Conservation (phyloP, 352 stramenopile genomes). For the Phytopythium mirpurense region DNA sequence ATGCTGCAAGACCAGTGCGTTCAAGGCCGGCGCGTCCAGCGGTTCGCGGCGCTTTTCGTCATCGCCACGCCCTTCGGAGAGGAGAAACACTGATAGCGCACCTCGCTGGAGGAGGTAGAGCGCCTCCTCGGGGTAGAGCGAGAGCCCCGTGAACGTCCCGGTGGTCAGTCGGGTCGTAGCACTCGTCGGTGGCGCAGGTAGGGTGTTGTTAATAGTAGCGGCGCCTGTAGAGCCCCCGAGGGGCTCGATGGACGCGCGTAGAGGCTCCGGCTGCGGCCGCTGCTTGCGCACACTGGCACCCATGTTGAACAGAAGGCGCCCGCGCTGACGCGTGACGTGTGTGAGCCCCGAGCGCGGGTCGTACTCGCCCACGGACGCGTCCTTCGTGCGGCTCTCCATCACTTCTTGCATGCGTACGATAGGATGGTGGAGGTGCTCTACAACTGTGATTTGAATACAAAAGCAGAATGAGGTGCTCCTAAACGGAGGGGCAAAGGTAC, state of each 20-base stretch:
- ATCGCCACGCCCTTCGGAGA: conserved; percentile 8
- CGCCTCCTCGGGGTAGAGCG: conserved; percentile 66
- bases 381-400: conserved; percentile 18
- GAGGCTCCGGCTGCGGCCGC: conserved; percentile 6
- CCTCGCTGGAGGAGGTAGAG: conserved; percentile 56
- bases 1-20: conserved; percentile 18
- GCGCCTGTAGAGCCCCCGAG: no score
- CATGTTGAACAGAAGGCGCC: conserved; percentile 74
- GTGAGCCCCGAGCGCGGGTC: conserved; percentile 51
- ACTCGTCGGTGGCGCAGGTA: no score
- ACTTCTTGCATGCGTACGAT: no score
- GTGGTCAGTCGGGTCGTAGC: conserved; percentile 25
- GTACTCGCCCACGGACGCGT: conserved; percentile 59
- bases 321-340: conserved; percentile 62
- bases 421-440: background rate
- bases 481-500: no score
- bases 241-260: no score
- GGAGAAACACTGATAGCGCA: conserved; percentile 37
- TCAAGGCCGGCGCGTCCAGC: conserved; percentile 23
- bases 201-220: no score
- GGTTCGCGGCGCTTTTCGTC: background rate
- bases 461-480: no score
- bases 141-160: conserved; percentile 45
- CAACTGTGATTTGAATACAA: background rate
- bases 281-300: conserved; percentile 37